A percentile compares a stretch with the other conserved stretches of the same genome.
phyloP scores from a whole-genome alignment of 495 filamentous ascomycete genomes.

The Polyplosphaeria fusca region DNA sequence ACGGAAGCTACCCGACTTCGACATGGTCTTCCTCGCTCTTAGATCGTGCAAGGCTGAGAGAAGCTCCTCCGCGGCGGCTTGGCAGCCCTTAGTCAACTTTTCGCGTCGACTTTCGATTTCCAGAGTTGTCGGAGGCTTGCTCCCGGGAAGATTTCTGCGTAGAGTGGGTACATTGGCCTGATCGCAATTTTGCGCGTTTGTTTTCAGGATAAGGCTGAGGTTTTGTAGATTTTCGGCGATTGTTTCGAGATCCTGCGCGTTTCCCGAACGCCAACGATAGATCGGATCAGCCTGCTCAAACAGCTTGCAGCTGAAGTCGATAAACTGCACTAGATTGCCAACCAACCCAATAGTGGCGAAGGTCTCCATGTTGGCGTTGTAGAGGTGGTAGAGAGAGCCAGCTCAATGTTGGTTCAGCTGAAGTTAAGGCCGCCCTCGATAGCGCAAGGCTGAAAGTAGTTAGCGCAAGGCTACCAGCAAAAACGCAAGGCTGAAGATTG shows the following conservation, averaged over 20 bases:
- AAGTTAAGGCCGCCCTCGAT: too few relatives aligned
- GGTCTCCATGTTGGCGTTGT: constrained; percentile 16
- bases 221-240: not conserved
- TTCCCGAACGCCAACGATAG: not conserved
- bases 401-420: too few relatives aligned
- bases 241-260: constrained; percentile 1
- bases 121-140: too few relatives aligned
- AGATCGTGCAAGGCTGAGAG: constrained; percentile 1
- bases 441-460: too few relatives aligned
- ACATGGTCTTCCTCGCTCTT: not conserved
- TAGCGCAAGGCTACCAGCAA: too few relatives aligned
- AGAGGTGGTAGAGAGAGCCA: too few relatives aligned
- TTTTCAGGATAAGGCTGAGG: not conserved
- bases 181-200: not conserved
- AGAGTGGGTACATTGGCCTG: too few relatives aligned
- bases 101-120: too few relatives aligned
- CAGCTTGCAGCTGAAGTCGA: constrained; percentile 14
- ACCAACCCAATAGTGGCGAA: constrained; percentile 10
- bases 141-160: too few relatives aligned
- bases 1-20: constrained; percentile 14
- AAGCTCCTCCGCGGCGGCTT: not conserved
- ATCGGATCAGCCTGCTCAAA: constrained; percentile 1
- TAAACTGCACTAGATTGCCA: constrained; percentile 15
- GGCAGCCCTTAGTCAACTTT: constrained; percentile 1
- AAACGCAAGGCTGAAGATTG: too few relatives aligned